A percentile compares a stretch with the other conserved stretches of the same genome.
These are phyloP conservation scores for Abelmoschus esculentus DNA, from an alignment of 345 rosid genomes.

Conservation along the genomic window DNA sequence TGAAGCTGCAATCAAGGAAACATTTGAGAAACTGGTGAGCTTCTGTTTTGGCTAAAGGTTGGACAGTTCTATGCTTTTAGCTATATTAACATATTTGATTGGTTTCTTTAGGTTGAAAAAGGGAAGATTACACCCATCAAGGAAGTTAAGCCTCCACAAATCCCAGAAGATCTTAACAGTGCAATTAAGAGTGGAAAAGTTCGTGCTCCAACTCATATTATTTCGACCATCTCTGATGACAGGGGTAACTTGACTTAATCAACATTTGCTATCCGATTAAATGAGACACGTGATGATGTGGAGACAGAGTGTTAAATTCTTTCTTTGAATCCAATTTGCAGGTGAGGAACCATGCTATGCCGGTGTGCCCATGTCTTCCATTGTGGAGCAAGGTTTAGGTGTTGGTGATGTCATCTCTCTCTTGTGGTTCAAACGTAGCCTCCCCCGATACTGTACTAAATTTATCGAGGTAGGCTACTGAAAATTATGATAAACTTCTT, in stretches of 20 bases:
- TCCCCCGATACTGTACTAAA: conserved; percentile 88
- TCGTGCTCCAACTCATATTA: conserved; percentile 92
- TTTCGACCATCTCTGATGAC: conserved; percentile 95
- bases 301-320: conserved; percentile 4
- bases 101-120: conserved; percentile 49
- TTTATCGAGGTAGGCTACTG: conserved; percentile 67
- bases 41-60: conserved; percentile 3
- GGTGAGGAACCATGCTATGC: conserved; percentile 99
- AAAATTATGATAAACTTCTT: not conserved
- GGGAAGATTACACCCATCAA: conserved; percentile 68
- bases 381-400: conserved; percentile 81
- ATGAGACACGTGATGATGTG: not conserved
- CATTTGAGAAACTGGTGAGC: conserved; percentile 83
- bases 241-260: conserved; percentile 43
- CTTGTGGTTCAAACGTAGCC: conserved; percentile 95
- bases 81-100: conserved; percentile 1
- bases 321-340: conserved; percentile 20
- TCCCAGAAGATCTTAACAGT: conserved; percentile 87
- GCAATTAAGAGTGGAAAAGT: conserved; percentile 98
- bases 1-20: conserved; percentile 68
- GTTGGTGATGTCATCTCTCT: conserved; percentile 97
- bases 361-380: conserved; percentile 97
- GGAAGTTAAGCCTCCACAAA: conserved; percentile 82
- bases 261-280: not conserved
- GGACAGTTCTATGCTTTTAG: not conserved